Evolutionary conservation across 2,329 filamentous ascomycete species (phyloP), one percentile per base, ranked within the genome.

Genomic region (Annulohypoxylon truncatum): DNA sequence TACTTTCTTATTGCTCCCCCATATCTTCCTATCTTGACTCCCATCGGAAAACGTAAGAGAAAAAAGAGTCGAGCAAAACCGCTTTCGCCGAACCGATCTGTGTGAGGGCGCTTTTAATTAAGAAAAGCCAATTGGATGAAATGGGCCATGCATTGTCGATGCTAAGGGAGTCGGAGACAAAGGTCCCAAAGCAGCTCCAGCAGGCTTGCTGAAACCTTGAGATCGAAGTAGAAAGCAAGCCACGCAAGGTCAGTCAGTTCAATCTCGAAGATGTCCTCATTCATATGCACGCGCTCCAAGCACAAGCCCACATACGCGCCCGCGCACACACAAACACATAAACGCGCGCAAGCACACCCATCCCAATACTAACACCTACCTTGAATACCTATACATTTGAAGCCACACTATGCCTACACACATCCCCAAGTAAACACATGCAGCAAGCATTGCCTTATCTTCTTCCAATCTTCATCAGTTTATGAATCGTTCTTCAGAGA

Each of bases 91-190:
- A 69, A 67, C 69, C 71, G 73, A 69, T 74, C 69, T 73, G 69
- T 56, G 65, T 64, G 63, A 71, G 69, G 59, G 67, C 65, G 57
- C 63, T 57, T 72, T 71, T 72, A 71, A 74, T 74, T 71, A 72
- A 74, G 61, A 64, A 10, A 66, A 66, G 53, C 74, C 73, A 74
- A 75, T 76, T 74, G 72, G 68, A 71, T 71, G 63, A 62, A 68
- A 68, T 66, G 60, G 64, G 60, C 62, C 56, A 68, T 69, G 71
- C 71, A 73, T 66, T 63, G 57, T 65, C 61, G 59, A 61, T 72
- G 67, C 66, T 73, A 42, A 73, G 64, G 58, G 29, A 46, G 55
- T 58, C 55, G 61, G 59, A 63, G 55, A 60, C 54, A 46, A 64
- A 51, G 40, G 50, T 35, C 56, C 42, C 44, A 50, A 53, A 42